A percentile compares a stretch with the other conserved stretches of the same genome.
phyloP scores from a whole-genome alignment of 2,329 filamentous ascomycete species.

The Ophiostoma novo-ulmi region DNA sequence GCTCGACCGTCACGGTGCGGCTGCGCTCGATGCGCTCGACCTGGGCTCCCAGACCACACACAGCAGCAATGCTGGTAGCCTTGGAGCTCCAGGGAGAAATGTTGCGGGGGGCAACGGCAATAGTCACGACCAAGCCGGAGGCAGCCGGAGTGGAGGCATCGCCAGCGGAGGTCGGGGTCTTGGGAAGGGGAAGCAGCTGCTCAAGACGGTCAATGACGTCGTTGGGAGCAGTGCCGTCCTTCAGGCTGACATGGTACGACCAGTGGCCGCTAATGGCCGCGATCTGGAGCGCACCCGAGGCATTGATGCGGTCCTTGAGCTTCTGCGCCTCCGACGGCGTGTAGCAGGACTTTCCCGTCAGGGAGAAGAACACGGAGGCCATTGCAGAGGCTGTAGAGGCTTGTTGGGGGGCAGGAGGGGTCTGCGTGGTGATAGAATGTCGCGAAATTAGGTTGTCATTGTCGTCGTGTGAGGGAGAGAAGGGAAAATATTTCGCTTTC shows the following conservation, averaged over 20 bases:
- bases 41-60: slow-evolving; percentile 70
- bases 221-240: slow-evolving; percentile 42
- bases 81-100: slow-evolving; percentile 98
- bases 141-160: slow-evolving; percentile 39
- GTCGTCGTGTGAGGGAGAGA: slow-evolving; percentile 9
- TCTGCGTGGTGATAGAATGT: slow-evolving; percentile 15
- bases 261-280: slow-evolving; percentile 49
- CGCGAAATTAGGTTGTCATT: slow-evolving; percentile 20
- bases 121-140: slow-evolving; percentile 49
- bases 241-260: slow-evolving; percentile 63
- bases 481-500: slow-evolving; percentile 1
- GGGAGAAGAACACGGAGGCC: slow-evolving; percentile 28
- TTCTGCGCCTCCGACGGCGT: slow-evolving; percentile 43
- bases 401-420: background rate
- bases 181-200: slow-evolving; percentile 43
- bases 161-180: slow-evolving; percentile 31
- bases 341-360: slow-evolving; percentile 41
- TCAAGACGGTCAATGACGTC: slow-evolving; percentile 40
- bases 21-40: slow-evolving; percentile 82
- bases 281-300: slow-evolving; percentile 40
- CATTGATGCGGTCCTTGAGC: slow-evolving; percentile 41
- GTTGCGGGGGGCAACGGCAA: slow-evolving; percentile 71
- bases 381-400: slow-evolving; percentile 17
- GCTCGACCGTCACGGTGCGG: slow-evolving; percentile 65
- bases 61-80: slow-evolving; percentile 86